phyloP scores from a whole-genome alignment of 208 protist genomes.

The Wallacemonas sp. region DNA sequence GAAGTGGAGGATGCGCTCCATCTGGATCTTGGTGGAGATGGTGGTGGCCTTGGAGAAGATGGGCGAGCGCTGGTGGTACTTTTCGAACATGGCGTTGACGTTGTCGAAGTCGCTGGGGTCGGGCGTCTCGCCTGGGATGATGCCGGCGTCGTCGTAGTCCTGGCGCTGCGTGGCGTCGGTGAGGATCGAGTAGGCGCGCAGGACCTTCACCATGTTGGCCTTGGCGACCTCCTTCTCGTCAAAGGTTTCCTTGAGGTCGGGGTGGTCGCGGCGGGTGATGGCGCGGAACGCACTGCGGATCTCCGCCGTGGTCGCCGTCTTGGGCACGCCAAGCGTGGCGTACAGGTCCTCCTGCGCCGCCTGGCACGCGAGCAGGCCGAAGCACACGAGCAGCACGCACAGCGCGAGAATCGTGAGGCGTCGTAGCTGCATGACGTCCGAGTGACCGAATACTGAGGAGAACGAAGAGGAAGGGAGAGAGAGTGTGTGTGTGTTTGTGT shows the following conservation, averaged over 20 bases:
- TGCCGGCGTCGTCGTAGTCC: constrained; percentile 73
- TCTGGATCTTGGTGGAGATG: constrained; percentile 34
- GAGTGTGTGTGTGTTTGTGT: no score
- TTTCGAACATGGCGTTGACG: constrained; percentile 66
- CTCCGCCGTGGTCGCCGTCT: constrained; percentile 51
- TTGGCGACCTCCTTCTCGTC: constrained; percentile 87
- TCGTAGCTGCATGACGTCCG: background rate
- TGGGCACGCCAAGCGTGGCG: constrained; percentile 54
- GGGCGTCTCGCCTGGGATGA: constrained; percentile 59
- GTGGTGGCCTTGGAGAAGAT: constrained; percentile 78
- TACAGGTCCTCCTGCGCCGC: constrained; percentile 57
- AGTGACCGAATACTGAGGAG: background rate
- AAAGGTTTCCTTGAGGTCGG: constrained; percentile 83
- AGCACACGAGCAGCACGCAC: constrained; percentile 16
- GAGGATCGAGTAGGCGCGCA: constrained; percentile 80
- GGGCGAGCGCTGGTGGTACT: constrained; percentile 70
- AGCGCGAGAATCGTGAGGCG: constrained; percentile 2
- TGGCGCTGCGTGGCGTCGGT: constrained; percentile 63
- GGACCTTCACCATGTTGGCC: constrained; percentile 76
- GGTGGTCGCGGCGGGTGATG: constrained; percentile 79
- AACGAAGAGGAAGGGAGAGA: background rate
- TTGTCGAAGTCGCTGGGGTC: constrained; percentile 36
- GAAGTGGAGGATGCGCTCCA: constrained; percentile 64
- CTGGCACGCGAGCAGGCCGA: constrained; percentile 9
- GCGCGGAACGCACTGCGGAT: constrained; percentile 82